Evolutionary conservation across 2,329 filamentous ascomycete genomes (phyloP), one percentile per base, ranked within the genome.

Genomic region (Fusarium palustre): DNA sequence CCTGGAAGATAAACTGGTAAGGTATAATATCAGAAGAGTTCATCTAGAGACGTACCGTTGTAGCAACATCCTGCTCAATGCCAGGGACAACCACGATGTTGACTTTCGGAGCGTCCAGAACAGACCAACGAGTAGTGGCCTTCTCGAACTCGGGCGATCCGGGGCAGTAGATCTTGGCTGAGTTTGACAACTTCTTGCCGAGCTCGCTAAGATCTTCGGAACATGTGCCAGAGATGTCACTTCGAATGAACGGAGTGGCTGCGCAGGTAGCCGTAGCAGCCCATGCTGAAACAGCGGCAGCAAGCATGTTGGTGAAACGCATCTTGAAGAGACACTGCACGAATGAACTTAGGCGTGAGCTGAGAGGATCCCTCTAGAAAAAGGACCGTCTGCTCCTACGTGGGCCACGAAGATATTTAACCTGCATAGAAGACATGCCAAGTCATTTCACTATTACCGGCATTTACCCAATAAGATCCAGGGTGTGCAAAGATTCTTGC

Each of bases 81-180:
- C 77, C 79, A 3, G 84, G 82, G 16, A 84, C 79, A 1, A 87
- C 81, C 4, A 85, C 82, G 4, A 85, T 71, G 48, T 81, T 83
- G 12, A 83, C 76, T 1, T 68, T 78, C 5, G 85, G 85, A 1
- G 76, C 71, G 11, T 79, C 75, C 22, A 84, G 67, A 16, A 74
- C 76, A 1, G 85, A 86, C 84, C 84, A 86, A 2, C 84, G 79
- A 3, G 73, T 75, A 0, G 81, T 79, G 9, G 79, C 79, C 30
- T 74, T 36, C 5, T 69, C 62, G 48, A 83, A 87, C 15, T 74
- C 79, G n/a, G 66, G 68, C 12, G 81, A 80, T 3, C 79, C 81
- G 0, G 83, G 81, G 22, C 72, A 76, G 68, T 82, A 83, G 34
- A 86, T 71, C 66, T 82, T 76, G 18, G 83, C 81, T 3, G 60